phyloP scores from a whole-genome alignment of 106 monocot genomes.

The Platanthera zijinensis region DNA sequence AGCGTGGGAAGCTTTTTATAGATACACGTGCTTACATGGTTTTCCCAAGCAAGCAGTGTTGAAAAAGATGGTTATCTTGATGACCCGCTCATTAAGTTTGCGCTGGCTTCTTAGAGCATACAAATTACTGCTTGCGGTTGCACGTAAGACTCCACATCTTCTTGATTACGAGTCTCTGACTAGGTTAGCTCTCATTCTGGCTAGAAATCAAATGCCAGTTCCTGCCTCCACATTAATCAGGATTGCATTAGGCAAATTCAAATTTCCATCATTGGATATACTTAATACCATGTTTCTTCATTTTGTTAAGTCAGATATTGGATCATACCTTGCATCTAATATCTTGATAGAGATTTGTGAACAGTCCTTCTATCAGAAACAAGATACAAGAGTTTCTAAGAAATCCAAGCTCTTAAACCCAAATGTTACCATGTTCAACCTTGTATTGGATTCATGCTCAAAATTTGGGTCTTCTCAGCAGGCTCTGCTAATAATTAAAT shows the following conservation, averaged over 20 bases:
- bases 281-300: conserved; percentile 41
- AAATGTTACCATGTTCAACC: conserved; percentile 53
- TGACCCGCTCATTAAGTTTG: conserved; percentile 37
- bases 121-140: conserved; percentile 30
- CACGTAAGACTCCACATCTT: conserved; percentile 29
- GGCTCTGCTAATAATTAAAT: conserved; percentile 45
- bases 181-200: conserved; percentile 48
- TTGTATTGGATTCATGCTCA: conserved; percentile 59
- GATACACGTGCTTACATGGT: conserved; percentile 41
- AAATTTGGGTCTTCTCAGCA: conserved; percentile 35
- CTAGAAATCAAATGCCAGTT: conserved; percentile 56
- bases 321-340: conserved; percentile 57
- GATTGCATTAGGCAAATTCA: conserved; percentile 40
- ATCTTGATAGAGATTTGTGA: conserved; percentile 70
- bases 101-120: conserved; percentile 58
- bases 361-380: conserved; percentile 8
- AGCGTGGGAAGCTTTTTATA: conserved; percentile 53
- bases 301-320: conserved; percentile 60
- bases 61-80: conserved; percentile 30
- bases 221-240: conserved; percentile 44
- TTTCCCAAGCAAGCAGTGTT: conserved; percentile 40
- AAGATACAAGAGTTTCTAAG: conserved; percentile 12
- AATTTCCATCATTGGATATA: conserved; percentile 35
- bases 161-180: conserved; percentile 40
- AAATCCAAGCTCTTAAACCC: conserved; percentile 28